A percentile compares a stretch with the other conserved stretches of the same genome.
Conservation (phyloP, 2,329 filamentous ascomycete species). For the Aspergillus ochraceoroseus region DNA sequence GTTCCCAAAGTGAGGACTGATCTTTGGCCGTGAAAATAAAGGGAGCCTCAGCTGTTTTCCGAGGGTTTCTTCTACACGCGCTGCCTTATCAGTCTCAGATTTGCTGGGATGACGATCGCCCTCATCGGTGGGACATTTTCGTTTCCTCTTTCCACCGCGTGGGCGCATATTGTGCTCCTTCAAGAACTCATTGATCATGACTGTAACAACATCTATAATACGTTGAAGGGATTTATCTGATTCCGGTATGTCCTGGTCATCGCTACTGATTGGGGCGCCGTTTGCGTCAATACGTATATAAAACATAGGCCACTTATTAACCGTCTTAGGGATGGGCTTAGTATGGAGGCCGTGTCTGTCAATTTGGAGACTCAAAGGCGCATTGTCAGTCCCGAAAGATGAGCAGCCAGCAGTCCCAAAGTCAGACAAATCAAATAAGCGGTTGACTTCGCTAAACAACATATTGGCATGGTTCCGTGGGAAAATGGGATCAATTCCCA, state of each 20-base stretch:
- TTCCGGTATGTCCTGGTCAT: conserved; percentile 35
- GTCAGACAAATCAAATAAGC: conserved; percentile 66
- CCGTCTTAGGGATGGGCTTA: conserved; percentile 55
- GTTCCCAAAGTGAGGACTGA: conserved; percentile 28
- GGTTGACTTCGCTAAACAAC: conserved; percentile 74
- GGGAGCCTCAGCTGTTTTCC: conserved; percentile 30
- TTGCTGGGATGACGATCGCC: background rate
- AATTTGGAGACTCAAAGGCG: conserved; percentile 24
- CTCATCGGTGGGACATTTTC: background rate
- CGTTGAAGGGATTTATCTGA: conserved; percentile 48
- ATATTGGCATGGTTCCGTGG: conserved; percentile 56
- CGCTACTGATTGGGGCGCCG: conserved; percentile 29
- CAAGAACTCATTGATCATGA: conserved; percentile 69
- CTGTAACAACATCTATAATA: conserved; percentile 61
- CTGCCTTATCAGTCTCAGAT: too few relatives aligned
- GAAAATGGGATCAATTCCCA: conserved; percentile 65
- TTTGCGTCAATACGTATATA: conserved; percentile 62
- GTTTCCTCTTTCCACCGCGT: conserved; percentile 27
- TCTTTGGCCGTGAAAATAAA: conserved; percentile 18
- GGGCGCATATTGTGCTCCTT: conserved; percentile 66
- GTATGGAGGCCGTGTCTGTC: conserved; percentile 43
- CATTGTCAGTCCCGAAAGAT: background rate
- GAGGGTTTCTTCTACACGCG: conserved; percentile 24
- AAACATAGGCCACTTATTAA: conserved; percentile 88
- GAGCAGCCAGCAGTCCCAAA: conserved; percentile 61